Conservation (phyloP, 148 eudicot genomes). For the Silene uniflora region DNA sequence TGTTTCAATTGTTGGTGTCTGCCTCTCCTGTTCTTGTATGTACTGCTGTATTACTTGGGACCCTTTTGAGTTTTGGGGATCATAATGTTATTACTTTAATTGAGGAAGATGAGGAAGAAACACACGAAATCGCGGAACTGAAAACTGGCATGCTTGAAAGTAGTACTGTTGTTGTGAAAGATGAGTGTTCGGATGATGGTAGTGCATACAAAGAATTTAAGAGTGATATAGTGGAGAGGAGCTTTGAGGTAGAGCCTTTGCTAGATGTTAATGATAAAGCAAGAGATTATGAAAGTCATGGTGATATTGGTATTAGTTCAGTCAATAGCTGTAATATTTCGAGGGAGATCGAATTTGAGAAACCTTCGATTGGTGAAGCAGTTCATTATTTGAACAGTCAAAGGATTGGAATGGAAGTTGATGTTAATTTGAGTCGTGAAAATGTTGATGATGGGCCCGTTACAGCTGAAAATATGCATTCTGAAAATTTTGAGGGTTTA, state of each 20-base stretch:
- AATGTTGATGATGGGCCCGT: slow-evolving; percentile 18
- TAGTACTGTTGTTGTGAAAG: slow-evolving; percentile 30
- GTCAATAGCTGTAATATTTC: slow-evolving; percentile 26
- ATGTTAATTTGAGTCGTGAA: slow-evolving; percentile 20
- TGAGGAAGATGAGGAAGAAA: slow-evolving; percentile 38
- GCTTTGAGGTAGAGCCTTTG: slow-evolving; percentile 27
- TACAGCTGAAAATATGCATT: slow-evolving; percentile 25
- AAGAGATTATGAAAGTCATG: slow-evolving; percentile 21
- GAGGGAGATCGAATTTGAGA: slow-evolving; percentile 24
- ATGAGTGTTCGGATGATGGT: slow-evolving; percentile 28
- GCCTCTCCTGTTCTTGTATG: slow-evolving; percentile 70
- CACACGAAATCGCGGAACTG: slow-evolving; percentile 22
- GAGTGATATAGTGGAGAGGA: slow-evolving; percentile 31
- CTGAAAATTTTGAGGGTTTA: slow-evolving; percentile 33
- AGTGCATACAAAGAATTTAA: slow-evolving; percentile 26
- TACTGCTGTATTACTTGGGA: slow-evolving; percentile 70
- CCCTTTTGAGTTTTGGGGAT: slow-evolving; percentile 68
- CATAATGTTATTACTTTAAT: slow-evolving; percentile 39
- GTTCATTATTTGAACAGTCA: slow-evolving; percentile 13
- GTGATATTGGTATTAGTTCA: slow-evolving; percentile 19
- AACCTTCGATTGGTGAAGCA: slow-evolving; percentile 23
- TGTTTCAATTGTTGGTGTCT: slow-evolving; percentile 58
- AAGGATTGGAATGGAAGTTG: slow-evolving; percentile 19
- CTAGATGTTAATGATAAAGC: slow-evolving; percentile 20
- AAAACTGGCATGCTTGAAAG: slow-evolving; percentile 26